Conservation (phyloP, 2,329 filamentous ascomycete genomes). For the Botrytis tulipae region DNA sequence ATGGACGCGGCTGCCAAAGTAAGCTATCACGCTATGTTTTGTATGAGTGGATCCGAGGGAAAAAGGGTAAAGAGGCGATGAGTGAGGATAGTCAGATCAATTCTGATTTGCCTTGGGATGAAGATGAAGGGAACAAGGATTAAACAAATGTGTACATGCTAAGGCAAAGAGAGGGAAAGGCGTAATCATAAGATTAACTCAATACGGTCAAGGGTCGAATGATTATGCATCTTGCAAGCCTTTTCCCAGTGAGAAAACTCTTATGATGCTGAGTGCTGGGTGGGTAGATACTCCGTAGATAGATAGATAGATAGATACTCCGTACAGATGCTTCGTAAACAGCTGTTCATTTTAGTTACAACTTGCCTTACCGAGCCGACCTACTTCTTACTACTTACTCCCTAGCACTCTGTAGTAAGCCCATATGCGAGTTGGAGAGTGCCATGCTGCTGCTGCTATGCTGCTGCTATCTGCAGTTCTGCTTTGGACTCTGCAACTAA, state of each 20-base stretch:
- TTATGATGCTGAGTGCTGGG: neutral
- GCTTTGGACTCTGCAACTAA: neutral
- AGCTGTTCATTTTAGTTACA: neutral
- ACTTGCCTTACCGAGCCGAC: neutral
- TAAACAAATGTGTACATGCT: neutral
- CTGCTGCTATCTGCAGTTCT: neutral
- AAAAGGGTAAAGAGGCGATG: neutral
- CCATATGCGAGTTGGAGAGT: neutral
- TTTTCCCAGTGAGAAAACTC: neutral
- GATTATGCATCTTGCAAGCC: constrained; percentile 1
- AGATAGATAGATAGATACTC: too few relatives aligned
- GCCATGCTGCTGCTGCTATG: neutral
- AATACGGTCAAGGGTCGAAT: constrained; percentile 15
- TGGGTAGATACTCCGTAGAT: too few relatives aligned
- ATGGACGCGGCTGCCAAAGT: constrained; percentile 13
- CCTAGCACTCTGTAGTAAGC: neutral
- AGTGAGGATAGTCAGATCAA: neutral
- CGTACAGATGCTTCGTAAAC: neutral
- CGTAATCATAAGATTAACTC: neutral
- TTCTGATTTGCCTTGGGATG: neutral
- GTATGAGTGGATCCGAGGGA: constrained; percentile 11
- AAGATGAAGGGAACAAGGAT: neutral
- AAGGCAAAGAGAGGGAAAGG: neutral
- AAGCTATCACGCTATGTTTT: constrained; percentile 20
- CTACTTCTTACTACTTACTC: neutral